Conservation (phyloP, 2,329 filamentous ascomycete genomes). For the Orbilia oligospora region DNA sequence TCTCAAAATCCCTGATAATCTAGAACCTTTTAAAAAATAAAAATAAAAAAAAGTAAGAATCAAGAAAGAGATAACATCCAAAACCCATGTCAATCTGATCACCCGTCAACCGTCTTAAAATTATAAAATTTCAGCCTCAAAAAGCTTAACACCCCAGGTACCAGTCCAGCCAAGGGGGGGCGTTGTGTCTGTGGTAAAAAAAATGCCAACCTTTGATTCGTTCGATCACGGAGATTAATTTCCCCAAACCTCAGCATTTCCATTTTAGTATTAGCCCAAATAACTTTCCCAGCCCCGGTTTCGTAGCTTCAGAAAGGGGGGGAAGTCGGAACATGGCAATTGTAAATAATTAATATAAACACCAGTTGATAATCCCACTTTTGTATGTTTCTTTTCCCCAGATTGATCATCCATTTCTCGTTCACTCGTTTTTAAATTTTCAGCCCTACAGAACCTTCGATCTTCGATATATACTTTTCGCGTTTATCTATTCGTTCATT, state of each 20-base stretch:
- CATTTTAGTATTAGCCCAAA: conserved; percentile 2
- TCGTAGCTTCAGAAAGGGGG: not conserved
- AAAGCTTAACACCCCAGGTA: too few species aligned
- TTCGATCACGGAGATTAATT: conserved; percentile 17
- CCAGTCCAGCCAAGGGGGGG: too few species aligned
- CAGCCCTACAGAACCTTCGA: conserved; percentile 1
- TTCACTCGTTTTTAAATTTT: conserved; percentile 4
- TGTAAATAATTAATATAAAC: too few species aligned
- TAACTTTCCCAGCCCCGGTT: too few species aligned
- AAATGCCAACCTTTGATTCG: not conserved
- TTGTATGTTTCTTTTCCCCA: not conserved
- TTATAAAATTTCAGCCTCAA: not conserved
- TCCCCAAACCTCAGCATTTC: conserved; percentile 19
- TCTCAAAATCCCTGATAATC: too few species aligned
- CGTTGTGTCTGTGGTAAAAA: not conserved
- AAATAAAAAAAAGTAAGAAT: too few species aligned
- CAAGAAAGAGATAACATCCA: too few species aligned
- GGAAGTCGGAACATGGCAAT: too few species aligned
- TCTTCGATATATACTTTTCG: not conserved
- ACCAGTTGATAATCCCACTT: not conserved
- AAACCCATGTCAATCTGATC: not conserved
- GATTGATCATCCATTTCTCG: not conserved
- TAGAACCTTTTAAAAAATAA: too few species aligned
- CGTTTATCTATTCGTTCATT: not conserved
- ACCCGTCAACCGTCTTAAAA: not conserved